A percentile compares a stretch with the other conserved stretches of the same genome.
Conservation (phyloP, 306 rosid genomes). For the Fragaria ananassa region DNA sequence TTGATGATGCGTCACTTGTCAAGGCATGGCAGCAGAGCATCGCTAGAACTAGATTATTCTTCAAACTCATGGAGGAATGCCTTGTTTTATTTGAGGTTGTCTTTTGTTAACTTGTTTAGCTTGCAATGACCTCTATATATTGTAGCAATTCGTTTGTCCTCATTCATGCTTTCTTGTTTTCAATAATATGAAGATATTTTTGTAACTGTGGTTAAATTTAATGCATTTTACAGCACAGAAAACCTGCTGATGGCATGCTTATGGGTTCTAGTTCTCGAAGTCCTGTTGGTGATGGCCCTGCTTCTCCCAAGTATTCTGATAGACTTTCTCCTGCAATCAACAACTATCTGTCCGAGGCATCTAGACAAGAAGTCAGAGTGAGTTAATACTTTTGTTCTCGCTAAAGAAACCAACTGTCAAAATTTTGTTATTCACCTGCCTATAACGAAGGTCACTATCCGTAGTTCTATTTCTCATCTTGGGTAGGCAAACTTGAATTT, state of each 20-base stretch:
- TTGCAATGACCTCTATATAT: constrained; percentile 1
- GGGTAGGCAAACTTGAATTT: constrained; percentile 5
- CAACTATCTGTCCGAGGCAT: constrained; percentile 95
- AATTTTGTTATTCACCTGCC: constrained; percentile 17
- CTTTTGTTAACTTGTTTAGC: constrained; percentile 5
- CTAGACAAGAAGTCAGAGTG: constrained; percentile 96
- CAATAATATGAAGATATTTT: background rate
- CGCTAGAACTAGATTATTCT: constrained; percentile 93
- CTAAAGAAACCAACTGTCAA: background rate
- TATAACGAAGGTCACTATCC: background rate
- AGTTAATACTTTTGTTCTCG: constrained; percentile 36
- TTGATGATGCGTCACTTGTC: constrained; percentile 82
- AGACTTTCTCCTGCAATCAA: constrained; percentile 94
- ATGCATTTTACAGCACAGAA: constrained; percentile 79
- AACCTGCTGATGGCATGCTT: constrained; percentile 87
- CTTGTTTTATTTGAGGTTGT: constrained; percentile 83
- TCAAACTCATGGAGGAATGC: constrained; percentile 97
- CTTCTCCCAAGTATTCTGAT: constrained; percentile 95
- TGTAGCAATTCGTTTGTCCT: background rate
- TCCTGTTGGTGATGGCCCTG: constrained; percentile 79
- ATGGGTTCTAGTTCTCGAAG: constrained; percentile 94
- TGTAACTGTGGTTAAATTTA: constrained; percentile 7
- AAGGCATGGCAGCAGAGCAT: constrained; percentile 98
- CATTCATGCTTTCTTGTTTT: background rate
- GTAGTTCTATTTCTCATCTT: background rate